phyloP scores from a whole-genome alignment of 2,329 filamentous ascomycete species.

The Fusarium sp. region DNA sequence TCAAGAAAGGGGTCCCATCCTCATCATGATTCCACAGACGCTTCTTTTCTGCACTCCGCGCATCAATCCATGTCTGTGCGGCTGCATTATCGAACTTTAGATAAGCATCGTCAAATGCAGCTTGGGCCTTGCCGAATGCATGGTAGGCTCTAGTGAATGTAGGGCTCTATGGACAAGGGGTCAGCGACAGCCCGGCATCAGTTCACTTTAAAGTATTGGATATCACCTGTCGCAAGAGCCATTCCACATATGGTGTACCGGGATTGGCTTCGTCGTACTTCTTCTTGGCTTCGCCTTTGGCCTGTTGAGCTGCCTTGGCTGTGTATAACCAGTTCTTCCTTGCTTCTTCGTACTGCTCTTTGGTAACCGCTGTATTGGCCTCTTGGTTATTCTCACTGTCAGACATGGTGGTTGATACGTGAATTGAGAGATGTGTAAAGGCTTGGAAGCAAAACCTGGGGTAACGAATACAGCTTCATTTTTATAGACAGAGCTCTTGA shows the following conservation, averaged over 20 bases:
- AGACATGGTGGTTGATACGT: not conserved
- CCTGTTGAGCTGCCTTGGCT: not conserved
- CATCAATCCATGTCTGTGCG: not conserved
- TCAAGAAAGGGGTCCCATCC: not conserved
- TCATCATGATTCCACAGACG: not conserved
- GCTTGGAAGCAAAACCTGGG: not conserved
- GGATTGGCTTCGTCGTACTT: not conserved
- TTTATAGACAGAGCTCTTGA: not conserved
- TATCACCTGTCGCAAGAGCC: not conserved
- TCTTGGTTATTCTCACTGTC: too few species aligned
- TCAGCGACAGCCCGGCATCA: not conserved
- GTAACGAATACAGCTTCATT: not conserved
- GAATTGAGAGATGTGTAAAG: too few species aligned
- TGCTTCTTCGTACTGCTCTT: not conserved
- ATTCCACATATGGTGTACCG: not conserved
- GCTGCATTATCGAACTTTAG: not conserved
- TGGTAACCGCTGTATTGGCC: not conserved
- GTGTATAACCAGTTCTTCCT: not conserved
- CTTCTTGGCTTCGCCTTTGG: not conserved
- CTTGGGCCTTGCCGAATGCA: not conserved
- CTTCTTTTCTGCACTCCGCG: not conserved
- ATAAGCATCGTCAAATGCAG: not conserved
- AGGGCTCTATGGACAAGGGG: not conserved
- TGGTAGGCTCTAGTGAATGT: not conserved
- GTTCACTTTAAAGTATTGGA: not conserved